A percentile compares a stretch with the other conserved stretches of the same genome.
phyloP scores from a whole-genome alignment of 2,329 filamentous ascomycete genomes.

The Emmonsia crescens region DNA sequence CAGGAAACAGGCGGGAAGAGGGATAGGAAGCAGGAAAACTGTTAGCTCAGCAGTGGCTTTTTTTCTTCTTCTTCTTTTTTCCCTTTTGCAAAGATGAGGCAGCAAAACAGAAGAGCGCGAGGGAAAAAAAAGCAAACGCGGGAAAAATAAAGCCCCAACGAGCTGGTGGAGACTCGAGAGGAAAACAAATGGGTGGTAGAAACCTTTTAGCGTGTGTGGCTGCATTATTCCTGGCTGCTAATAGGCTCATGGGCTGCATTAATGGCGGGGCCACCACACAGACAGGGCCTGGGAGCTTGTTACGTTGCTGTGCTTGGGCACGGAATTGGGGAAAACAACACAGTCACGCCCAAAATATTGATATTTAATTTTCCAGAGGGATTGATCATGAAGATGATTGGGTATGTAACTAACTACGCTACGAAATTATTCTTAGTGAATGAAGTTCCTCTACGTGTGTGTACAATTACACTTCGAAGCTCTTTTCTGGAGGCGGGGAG shows the following conservation, averaged over 20 bases:
- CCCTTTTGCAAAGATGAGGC: background rate
- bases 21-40: background rate
- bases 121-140: background rate
- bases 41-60: background rate
- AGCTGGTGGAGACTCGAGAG: background rate
- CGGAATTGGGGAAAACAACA: background rate
- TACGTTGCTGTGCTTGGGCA: background rate
- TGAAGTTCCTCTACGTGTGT: background rate
- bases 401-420: background rate
- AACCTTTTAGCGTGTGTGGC: background rate
- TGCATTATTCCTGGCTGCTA: background rate
- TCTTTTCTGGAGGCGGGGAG: background rate
- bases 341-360: background rate
- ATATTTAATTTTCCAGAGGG: background rate
- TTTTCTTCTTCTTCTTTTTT: background rate
- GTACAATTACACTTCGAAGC: background rate
- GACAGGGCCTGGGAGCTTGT: background rate
- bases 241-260: background rate
- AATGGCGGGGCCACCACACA: background rate
- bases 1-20: background rate
- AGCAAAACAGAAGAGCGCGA: background rate
- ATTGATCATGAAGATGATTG: background rate
- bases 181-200: background rate
- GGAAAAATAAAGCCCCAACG: background rate
- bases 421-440: background rate